Base-by-base conservation (phyloP, 257 asterid genomes). In the Petrea volubilis region DNA sequence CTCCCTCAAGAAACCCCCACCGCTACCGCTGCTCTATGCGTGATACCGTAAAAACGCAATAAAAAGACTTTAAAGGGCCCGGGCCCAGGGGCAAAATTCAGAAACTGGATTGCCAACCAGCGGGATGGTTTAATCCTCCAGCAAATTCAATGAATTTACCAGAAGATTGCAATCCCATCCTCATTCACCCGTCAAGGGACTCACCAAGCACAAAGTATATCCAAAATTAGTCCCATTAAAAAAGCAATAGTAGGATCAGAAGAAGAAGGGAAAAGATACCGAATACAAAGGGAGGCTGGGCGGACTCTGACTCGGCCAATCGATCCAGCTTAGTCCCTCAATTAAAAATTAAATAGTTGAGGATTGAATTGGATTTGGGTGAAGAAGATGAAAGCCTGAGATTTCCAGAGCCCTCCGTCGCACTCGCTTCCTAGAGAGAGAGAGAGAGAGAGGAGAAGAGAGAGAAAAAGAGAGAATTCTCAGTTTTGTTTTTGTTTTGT, bases 111-210 rank as follows among this genome's bases (percentile, higher is more conserved):
- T 65, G 74, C 33, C 51, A 71, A 50, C 75, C 68, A 50, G 50
- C 28, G 63, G 85, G 80, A 81, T 56, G 79, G 57, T 74, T 73
- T 60, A 83, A 81, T 81, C 96, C 83, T 81, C 96, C 81, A 78
- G 96, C 58, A 82, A 83, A 85, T 75, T 82, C 81, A 60, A 80
- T 52, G 86, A 82, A 82, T 74, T 85, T 55, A 79, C 96, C 97
- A 70, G 96, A 93, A 86, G 96, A 93, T 81, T 93, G 90, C 70
- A 91, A 87, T 82, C 97, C 98, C 97, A 91, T 91, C 92, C 87
- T 89, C 96, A 86, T 87, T 77, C 83, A 78, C 90, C 74, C 68
- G 47, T 65, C 68, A 64, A 57, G 55, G 47, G 62, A 69, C 62
- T 68, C 79, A 43, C 46, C 74, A 25, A 27, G 65, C 67, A 68